These are phyloP conservation scores for Penicillium sp. DNA, from an alignment of 2,329 filamentous ascomycete genomes.

Conservation along the genomic window DNA sequence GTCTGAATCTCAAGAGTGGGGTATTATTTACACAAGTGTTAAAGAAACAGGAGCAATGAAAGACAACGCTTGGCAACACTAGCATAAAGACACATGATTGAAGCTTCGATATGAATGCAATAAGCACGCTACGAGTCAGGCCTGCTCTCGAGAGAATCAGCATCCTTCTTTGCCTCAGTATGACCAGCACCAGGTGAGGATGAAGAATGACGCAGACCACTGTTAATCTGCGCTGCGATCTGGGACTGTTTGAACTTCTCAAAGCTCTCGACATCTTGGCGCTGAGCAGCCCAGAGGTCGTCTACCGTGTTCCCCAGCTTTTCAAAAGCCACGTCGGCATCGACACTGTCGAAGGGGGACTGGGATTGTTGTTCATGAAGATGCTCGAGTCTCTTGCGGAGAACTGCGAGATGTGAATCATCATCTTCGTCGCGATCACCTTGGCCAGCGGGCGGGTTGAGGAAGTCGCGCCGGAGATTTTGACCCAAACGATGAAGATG, in stretches of 20 bases:
- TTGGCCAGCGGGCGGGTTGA: constrained; percentile 49
- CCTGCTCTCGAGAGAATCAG: too few relatives aligned
- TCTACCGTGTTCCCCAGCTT: constrained; percentile 47
- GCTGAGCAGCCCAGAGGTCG: constrained; percentile 44
- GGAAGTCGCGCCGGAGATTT: constrained; percentile 61
- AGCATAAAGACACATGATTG: background rate
- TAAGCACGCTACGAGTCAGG: too few relatives aligned
- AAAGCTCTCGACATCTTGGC: constrained; percentile 46
- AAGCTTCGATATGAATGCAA: background rate
- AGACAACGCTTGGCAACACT: too few relatives aligned
- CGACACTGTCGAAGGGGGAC: constrained; percentile 38
- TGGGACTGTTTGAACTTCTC: constrained; percentile 46
- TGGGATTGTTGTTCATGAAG: constrained; percentile 44
- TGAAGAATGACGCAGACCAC: constrained; percentile 24
- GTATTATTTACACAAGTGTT: too few relatives aligned
- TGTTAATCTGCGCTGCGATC: constrained; percentile 48
- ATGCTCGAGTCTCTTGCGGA: constrained; percentile 45
- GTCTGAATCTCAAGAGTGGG: too few relatives aligned
- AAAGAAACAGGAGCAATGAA: too few relatives aligned
- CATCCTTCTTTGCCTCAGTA: background rate
- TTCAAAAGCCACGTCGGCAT: constrained; percentile 42
- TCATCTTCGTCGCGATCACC: constrained; percentile 37
- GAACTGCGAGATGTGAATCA: constrained; percentile 45
- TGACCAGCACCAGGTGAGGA: background rate
- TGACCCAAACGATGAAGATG: constrained; percentile 67